These are phyloP conservation scores for Parascedosporium putredinis DNA, from an alignment of 2,329 filamentous ascomycete species.

Conservation along the genomic window DNA sequence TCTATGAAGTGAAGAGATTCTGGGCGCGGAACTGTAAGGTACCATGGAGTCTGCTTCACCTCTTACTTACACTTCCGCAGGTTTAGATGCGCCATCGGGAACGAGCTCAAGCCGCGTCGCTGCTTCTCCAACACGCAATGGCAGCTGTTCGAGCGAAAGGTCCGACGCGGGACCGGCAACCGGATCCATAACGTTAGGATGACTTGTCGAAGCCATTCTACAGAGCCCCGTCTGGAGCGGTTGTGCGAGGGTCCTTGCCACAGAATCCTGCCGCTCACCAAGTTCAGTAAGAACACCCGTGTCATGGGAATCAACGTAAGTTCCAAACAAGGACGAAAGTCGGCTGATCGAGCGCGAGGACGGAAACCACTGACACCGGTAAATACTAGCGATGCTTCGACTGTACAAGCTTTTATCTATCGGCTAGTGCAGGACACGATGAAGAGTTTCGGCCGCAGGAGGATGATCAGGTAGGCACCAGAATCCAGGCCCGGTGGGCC, in stretches of 20 bases:
- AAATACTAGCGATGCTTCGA: slow-evolving; percentile 21
- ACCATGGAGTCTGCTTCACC: background rate
- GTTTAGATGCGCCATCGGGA: slow-evolving; percentile 21
- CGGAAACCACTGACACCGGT: too few species aligned
- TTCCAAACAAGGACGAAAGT: background rate
- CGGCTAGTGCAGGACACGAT: background rate
- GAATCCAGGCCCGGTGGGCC: too few species aligned
- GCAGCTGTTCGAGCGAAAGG: slow-evolving; percentile 15
- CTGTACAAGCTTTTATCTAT: slow-evolving; percentile 26
- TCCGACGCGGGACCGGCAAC: slow-evolving; percentile 10
- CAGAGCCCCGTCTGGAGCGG: slow-evolving; percentile 16
- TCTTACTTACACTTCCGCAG: background rate
- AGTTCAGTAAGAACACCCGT: slow-evolving; percentile 22
- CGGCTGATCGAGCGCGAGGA: too few species aligned
- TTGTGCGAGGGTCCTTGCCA: slow-evolving; percentile 22
- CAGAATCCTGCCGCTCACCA: slow-evolving; percentile 16
- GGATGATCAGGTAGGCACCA: background rate
- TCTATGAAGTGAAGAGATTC: too few species aligned
- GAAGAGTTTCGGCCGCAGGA: background rate
- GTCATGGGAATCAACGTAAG: slow-evolving; percentile 21
- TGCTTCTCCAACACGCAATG: slow-evolving; percentile 24
- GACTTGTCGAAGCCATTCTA: slow-evolving; percentile 24
- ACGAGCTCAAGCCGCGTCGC: slow-evolving; percentile 23
- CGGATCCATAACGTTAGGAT: slow-evolving; percentile 24
- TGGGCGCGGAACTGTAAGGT: background rate